A percentile compares a stretch with the other conserved stretches of the same genome.
phyloP scores from a whole-genome alignment of 2,329 filamentous ascomycete species.

The Aureobasidium melanogenum region DNA sequence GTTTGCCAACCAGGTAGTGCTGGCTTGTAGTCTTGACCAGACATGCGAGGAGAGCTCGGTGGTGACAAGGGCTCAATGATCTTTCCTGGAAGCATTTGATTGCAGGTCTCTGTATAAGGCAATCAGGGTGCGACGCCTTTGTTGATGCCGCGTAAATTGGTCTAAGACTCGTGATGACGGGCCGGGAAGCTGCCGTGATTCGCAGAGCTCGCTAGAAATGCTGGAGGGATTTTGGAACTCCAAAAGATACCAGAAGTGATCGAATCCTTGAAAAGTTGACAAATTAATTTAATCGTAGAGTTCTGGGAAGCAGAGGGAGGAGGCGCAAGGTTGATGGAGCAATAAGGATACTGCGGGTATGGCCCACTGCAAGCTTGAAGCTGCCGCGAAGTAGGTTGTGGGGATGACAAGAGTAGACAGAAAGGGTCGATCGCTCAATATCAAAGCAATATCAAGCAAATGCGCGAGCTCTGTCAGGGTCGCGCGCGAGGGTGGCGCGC shows the following conservation, averaged over 20 bases:
- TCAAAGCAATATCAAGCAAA: slow-evolving; percentile 7
- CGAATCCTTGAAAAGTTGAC: slow-evolving; percentile 4
- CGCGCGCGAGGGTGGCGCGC: not conserved
- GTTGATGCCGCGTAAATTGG: slow-evolving; percentile 8
- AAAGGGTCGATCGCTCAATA: slow-evolving; percentile 9
- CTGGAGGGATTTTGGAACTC: not conserved
- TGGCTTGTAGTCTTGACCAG: slow-evolving; percentile 35
- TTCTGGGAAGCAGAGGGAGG: not conserved
- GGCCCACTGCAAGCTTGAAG: slow-evolving; percentile 7
- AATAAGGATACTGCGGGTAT: slow-evolving; percentile 7
- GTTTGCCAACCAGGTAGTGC: slow-evolving; percentile 37
- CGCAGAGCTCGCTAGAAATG: slow-evolving; percentile 7
- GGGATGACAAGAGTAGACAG: slow-evolving; percentile 5
- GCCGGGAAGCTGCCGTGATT: slow-evolving; percentile 6
- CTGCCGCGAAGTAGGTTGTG: slow-evolving; percentile 4
- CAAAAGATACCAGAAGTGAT: not conserved
- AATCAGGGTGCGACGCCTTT: not conserved
- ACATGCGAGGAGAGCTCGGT: slow-evolving; percentile 43
- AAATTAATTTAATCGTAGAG: slow-evolving; percentile 5
- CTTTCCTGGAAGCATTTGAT: slow-evolving; percentile 32
- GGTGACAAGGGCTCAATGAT: slow-evolving; percentile 40
- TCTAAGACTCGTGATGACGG: not conserved
- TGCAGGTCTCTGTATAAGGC: slow-evolving; percentile 6
- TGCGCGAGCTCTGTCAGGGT: not conserved
- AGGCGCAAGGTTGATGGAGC: slow-evolving; percentile 9